phyloP scores from a whole-genome alignment of 306 rosid genomes.

The Gynostemma pentaphyllum region DNA sequence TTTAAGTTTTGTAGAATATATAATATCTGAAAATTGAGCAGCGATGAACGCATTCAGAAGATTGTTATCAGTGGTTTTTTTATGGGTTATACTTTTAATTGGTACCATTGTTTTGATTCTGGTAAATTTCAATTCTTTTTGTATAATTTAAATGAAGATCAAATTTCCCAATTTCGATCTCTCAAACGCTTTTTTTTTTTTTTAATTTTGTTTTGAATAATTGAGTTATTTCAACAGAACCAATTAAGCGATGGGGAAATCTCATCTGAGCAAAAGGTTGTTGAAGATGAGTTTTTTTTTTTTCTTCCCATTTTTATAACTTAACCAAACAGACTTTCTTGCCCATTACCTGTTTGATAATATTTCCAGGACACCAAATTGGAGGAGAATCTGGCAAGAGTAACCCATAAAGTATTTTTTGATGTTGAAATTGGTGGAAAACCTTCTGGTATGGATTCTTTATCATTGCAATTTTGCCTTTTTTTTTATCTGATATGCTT shows the following conservation, averaged over 20 bases:
- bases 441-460: slow-evolving; percentile 25
- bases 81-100: slow-evolving; percentile 35
- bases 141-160: neutral
- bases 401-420: slow-evolving; percentile 41
- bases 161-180: neutral
- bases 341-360: neutral
- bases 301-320: neutral
- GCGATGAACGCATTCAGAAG: slow-evolving; percentile 17
- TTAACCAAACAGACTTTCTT: neutral
- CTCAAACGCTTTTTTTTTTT: neutral
- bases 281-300: neutral
- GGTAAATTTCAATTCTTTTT: slow-evolving; percentile 11
- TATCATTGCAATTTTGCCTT: too few species aligned
- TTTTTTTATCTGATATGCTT: neutral
- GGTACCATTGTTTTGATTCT: slow-evolving; percentile 23
- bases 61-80: slow-evolving; percentile 17
- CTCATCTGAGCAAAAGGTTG: slow-evolving; percentile 6
- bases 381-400: slow-evolving; percentile 28
- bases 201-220: neutral
- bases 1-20: neutral
- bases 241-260: slow-evolving; percentile 1
- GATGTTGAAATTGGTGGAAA: slow-evolving; percentile 34
- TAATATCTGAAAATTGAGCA: neutral
- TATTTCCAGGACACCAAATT: slow-evolving; percentile 10
- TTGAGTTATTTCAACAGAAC: neutral